A percentile compares a stretch with the other conserved stretches of the same genome.
Evolutionary conservation across 176 grass and related monocot species (phyloP).

Genomic region (Raddia distichophylla): DNA sequence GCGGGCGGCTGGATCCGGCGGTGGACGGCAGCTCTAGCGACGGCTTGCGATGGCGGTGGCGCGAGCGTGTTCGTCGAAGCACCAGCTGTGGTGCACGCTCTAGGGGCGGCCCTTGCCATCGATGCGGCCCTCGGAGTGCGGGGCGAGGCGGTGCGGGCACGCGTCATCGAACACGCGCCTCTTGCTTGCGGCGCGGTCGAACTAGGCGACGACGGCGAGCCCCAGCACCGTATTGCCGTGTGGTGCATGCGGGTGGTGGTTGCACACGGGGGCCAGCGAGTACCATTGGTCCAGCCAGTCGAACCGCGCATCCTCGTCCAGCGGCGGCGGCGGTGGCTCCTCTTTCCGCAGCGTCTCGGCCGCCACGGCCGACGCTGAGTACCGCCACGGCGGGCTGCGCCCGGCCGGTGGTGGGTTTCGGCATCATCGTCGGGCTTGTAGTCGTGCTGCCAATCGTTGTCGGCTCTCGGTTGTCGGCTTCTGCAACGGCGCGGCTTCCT

Average conservation of each 20-base stretch:
- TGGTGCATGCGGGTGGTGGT: constrained; percentile 78
- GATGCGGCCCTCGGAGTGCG: constrained; percentile 87
- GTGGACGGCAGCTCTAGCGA: no score
- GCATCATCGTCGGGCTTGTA: no score
- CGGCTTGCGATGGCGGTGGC: no score
- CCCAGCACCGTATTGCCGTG: constrained; percentile 87
- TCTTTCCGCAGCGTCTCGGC: constrained; percentile 14
- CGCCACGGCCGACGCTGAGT: constrained; percentile 23
- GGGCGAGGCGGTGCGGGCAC: constrained; percentile 87
- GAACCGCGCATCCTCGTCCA: constrained; percentile 39
- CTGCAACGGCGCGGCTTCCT: no score
- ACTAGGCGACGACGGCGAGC: constrained; percentile 76
- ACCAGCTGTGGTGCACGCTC: constrained; percentile 97
- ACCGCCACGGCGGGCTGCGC: not conserved
- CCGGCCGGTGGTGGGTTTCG: not conserved
- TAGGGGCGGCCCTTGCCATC: constrained; percentile 79
- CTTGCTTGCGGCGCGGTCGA: constrained; percentile 53
- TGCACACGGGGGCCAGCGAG: constrained; percentile 69
- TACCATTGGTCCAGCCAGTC: constrained; percentile 96
- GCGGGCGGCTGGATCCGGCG: no score
- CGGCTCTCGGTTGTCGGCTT: no score
- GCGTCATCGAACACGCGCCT: constrained; percentile 89
- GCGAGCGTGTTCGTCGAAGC: constrained; percentile 63
- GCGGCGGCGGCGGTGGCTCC: constrained; percentile 3
- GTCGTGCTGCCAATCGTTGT: no score